Conservation (phyloP, 2,329 filamentous ascomycete species). For the Fusarium denticulatum region DNA sequence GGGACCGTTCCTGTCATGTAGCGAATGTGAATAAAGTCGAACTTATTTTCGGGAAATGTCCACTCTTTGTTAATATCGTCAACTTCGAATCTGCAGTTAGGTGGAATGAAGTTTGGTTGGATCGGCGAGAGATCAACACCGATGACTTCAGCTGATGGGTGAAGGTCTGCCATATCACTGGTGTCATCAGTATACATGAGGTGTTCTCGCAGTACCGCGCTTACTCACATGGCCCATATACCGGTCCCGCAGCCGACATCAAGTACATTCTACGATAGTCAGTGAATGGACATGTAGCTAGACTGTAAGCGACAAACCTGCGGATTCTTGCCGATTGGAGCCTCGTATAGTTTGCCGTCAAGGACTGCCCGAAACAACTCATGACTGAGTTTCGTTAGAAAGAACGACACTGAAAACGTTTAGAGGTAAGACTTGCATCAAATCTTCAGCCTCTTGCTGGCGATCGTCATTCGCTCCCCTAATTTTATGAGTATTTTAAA, state of each 20-base stretch:
- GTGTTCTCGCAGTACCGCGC: fast-evolving
- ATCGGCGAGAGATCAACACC: slow-evolving; percentile 24
- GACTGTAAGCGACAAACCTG: neutral
- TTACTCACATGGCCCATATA: slow-evolving; percentile 25
- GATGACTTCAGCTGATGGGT: slow-evolving; percentile 15
- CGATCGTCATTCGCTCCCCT: slow-evolving; percentile 31
- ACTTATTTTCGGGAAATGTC: slow-evolving; percentile 10
- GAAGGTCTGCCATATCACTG: slow-evolving; percentile 23
- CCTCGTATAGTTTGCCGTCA: slow-evolving; percentile 17
- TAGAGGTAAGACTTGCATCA: neutral
- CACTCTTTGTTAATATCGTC: slow-evolving; percentile 27
- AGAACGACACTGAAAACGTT: fast-evolving
- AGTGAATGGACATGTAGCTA: fast-evolving
- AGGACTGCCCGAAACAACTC: slow-evolving; percentile 21
- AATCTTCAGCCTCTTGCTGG: slow-evolving; percentile 26
- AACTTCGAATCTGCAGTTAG: slow-evolving; percentile 21
- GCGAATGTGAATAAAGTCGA: slow-evolving; percentile 26
- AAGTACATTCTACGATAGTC: neutral
- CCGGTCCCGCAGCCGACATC: slow-evolving; percentile 23
- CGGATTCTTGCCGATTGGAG: slow-evolving; percentile 16
- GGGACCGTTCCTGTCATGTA: slow-evolving; percentile 23
- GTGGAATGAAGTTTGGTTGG: slow-evolving; percentile 17
- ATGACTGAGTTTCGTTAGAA: neutral
- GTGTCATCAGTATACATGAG: neutral
- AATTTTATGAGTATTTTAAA: too few relatives aligned